Evolutionary conservation across 1,139 yeast genomes (phyloP), one percentile per base, ranked within the genome.

Genomic region (Geotrichum australiense): DNA sequence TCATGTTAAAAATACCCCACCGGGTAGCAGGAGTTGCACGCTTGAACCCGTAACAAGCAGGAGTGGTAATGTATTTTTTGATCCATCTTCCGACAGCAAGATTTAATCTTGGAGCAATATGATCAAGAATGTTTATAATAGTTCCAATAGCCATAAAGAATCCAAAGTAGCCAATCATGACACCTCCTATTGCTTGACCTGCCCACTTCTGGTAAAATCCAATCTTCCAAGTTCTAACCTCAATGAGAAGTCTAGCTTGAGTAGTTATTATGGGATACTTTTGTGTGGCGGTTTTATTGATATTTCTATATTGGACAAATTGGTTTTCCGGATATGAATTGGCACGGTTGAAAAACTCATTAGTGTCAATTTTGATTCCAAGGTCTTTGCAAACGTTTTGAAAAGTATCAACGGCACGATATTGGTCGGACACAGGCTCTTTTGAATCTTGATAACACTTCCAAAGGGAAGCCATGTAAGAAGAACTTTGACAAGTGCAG

Each of bases 131-230:
- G 43, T 56, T 56, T 18, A 49, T 31, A 4, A 49, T 6, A 4
- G 49, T 34, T 1, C 50, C 61, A 6, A 35, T 24, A 3, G 47
- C 24, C 25, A 56, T 37, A 4, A 58, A 39, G 1, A 49, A 16
- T 4, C 40, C 50, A 53, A 59, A 57, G 42, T 52, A 57, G 4
- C 47, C 53, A 2, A 56, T 37, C 3, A 55, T 37, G 8, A 47
- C 48, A 35, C 48, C 46, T 2, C 60, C 62, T 34, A n/a, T n/a
- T n/a, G n/a, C n/a, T n/a, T n/a, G n/a, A n/a, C n/a, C n/a, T n/a
- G n/a, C n/a, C n/a, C n/a, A n/a, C n/a, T n/a, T n/a, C n/a, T n/a
- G n/a, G 6, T 28, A 16, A 21, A 15, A 28, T 8, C 31, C 31
- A 15, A 10, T 21, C 18, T 15, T 28, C 31, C 31, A 28, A 28